Base-by-base conservation (phyloP, 768 basidiomycete genomes). In the Termitomyces sp. region DNA sequence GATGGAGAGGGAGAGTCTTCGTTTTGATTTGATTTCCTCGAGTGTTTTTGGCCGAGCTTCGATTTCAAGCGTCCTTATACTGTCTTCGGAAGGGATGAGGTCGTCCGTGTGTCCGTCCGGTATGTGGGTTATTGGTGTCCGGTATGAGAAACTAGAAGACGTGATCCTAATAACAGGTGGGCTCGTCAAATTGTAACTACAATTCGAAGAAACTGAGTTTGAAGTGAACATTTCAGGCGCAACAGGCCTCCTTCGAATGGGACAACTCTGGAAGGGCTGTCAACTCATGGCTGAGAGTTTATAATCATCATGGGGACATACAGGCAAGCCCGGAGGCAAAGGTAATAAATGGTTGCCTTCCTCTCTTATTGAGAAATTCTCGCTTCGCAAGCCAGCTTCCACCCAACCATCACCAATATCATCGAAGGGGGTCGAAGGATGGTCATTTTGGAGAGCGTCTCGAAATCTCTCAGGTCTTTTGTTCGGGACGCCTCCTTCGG, bases 1-100 rank as follows among this genome's bases (percentile, higher is more conserved):
- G 39, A 65, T 59, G 45, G 74, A 70, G 54, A 76, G 68, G 14
- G 76, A 76, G 45, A 76, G 67, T 34, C 72, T 71, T 40, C 74
- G 70, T 57, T 67, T 74, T 51, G 71, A 70, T 61, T 72, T 73
- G 52, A 75, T 74, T 64, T 76, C 72, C 53, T 69, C 63, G 4
- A 74, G 63, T 32, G 68, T 72, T 54, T 67, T 72, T 32, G 65
- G 70, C 59, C 64, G 70, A 48, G 69, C 57, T 54, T 60, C 57
- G 3, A 56, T 57, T 44, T 59, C 56, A 9, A 52, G 50, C 22
- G 42, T 44, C 22, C 36, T 53, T 22, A n/a, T 30, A n/a, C 42
- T 27, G 10, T 51, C 37, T 24, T 44, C 40, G n/a, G 16, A 24
- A 36, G 37, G 13, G n/a, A 32, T 4, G 5, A n/a, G 32, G 16